Base-by-base conservation (phyloP, 495 filamentous ascomycete genomes). In the Massariosphaeria phaeospora region DNA sequence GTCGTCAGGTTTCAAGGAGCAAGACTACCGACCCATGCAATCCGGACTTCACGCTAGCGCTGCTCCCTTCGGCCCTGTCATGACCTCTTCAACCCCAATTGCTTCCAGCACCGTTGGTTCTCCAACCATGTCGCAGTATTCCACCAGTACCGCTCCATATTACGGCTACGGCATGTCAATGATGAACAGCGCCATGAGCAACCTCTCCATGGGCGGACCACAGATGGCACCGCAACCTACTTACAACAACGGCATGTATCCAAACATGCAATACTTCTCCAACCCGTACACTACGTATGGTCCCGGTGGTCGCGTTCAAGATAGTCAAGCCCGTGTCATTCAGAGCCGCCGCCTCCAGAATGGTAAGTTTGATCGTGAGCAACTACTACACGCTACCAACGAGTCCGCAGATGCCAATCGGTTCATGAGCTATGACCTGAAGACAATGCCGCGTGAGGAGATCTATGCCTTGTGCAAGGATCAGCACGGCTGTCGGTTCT, bases 401-500 rank as follows among this genome's bases (percentile, higher is more conserved):
- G 6, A 18, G 6, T 24, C 21, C 23, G 31, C 54, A 60, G 49
- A 64, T 40, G 78, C 79, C 66, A 78, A 78, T 60, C 88, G 89
- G 21, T 96, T 85, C 68, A 77, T 81, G 31, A 88, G 89, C 63
- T 72, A 86, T 57, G 78, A 83, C 13, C 72, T 98, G n/a, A 85
- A 95, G 63, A 75, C 84, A 41, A 80, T 91, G 55, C 74, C 76
- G 13, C 52, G 52, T 34, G 88, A 89, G 30, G 82, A 89, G 61
- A 85, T 98, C 59, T 91, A 95, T 69, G 73, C 73, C 11, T 76
- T 95, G 18, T 97, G 91, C 76, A 96, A 95, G 70, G 93, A 98
- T 65, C 93, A 98, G 70, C 89, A 97, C 69, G 93, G 93, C 23
- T 98, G 93, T 63, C 84, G 93, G 52, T 96, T 87, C 69, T 70